Evolutionary conservation across 495 filamentous ascomycete genomes (phyloP), one percentile per base, ranked within the genome.

Genomic region (Aspergillus nanangensis): DNA sequence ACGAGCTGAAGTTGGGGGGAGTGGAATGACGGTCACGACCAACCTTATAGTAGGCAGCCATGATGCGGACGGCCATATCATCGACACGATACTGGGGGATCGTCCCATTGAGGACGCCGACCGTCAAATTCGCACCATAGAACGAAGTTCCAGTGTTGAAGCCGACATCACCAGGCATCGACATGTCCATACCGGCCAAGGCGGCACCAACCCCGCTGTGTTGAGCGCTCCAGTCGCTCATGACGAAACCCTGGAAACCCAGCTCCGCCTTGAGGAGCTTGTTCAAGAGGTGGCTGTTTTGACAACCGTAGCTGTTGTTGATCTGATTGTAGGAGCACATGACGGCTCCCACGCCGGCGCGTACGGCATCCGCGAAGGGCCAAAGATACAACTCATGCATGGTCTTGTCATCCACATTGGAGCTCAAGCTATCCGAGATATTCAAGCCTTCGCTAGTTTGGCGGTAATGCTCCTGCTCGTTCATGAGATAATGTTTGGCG

Each of bases 301-400:
- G 74, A 63, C 80, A 88, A 38, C 62, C 74, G 45, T 84, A 82
- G 67, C 75, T 82, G 71, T 86, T 85, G 70, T 87, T 87, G 61
- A 83, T 69, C 61, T 93, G 88, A 44, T 93, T 84, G 76, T 97
- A 97, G 10, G 86, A 88, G 71, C 92, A 96, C 93, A 98, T 96
- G 51, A 96, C 58, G 11, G 87, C 79, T 20, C 88, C 90, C 5
- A 90, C 88, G 31, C 88, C 88, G 31, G 84, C 83, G 42, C 78
- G 75, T 36, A 88, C 78, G 10, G 83, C 78, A 63, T 88, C 87
- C 10, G 86, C 87, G 50, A 88, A 90, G 14, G 87, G 87, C 72
- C 93, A 98, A 9, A 96, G 75, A 59, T 98, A 98, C 27, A 93
- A 58, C 65, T 98, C 93, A 64, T 98, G 93, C 80, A 98, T 79